Conservation (phyloP, 495 filamentous ascomycete genomes). For the Astrocystis sublimbata region DNA sequence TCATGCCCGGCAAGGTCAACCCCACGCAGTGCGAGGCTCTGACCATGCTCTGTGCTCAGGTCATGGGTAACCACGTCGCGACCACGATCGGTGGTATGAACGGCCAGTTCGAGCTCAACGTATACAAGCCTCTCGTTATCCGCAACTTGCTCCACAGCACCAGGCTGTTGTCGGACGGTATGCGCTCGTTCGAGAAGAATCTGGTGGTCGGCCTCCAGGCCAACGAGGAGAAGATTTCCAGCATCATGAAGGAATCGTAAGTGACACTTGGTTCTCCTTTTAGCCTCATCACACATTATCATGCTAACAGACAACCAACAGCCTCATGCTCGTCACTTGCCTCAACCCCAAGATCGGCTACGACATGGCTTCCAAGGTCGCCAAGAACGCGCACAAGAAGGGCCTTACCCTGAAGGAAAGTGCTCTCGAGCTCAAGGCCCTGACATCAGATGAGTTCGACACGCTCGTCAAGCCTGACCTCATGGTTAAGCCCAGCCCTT, state of each 20-base stretch:
- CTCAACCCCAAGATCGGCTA: slow-evolving; percentile 98
- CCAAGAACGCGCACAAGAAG: slow-evolving; percentile 99
- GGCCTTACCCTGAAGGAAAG: slow-evolving; percentile 88
- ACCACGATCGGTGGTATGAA: slow-evolving; percentile 92
- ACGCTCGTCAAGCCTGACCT: slow-evolving; percentile 89
- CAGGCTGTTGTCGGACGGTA: slow-evolving; percentile 83
- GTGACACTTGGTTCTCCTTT: slow-evolving; percentile 23
- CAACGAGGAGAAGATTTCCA: slow-evolving; percentile 85
- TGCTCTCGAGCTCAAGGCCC: slow-evolving; percentile 88
- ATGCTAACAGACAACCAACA: slow-evolving; percentile 35
- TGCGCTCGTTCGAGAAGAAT: slow-evolving; percentile 92
- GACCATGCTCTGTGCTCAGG: slow-evolving; percentile 96
- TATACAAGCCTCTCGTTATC: slow-evolving; percentile 97
- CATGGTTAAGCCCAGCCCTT: slow-evolving; percentile 82
- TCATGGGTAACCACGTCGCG: slow-evolving; percentile 95
- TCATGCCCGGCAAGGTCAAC: slow-evolving; percentile 99
- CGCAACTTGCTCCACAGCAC: slow-evolving; percentile 90
- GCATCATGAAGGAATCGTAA: slow-evolving; percentile 82
- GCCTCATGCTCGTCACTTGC: slow-evolving; percentile 97
- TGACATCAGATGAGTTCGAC: slow-evolving; percentile 91
- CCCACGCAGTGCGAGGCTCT: slow-evolving; percentile 97
- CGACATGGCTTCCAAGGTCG: slow-evolving; percentile 96
- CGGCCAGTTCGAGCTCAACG: slow-evolving; percentile 98
- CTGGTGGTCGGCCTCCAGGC: slow-evolving; percentile 85
- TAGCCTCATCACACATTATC: not conserved